Percentiles rank a stretch among this genome's conserved stretches.
Evolutionary conservation across 2,329 filamentous ascomycete genomes (phyloP).

Genomic region (Aspergillus awamori): DNA sequence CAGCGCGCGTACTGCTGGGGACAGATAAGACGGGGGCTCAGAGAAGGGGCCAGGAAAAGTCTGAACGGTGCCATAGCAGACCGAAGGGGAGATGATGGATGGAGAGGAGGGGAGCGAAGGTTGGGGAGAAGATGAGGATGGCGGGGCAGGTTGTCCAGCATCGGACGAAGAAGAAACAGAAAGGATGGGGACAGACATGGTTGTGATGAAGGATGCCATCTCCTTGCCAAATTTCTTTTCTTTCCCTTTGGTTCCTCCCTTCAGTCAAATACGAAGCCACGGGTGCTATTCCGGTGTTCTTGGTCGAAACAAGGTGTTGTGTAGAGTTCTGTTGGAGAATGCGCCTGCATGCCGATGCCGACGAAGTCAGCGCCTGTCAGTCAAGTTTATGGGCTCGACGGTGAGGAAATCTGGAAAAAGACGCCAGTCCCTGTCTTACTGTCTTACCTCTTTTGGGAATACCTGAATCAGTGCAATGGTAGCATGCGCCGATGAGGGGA

Average conservation of each 20-base stretch:
- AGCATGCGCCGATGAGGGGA: not conserved
- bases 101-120: slow-evolving; percentile 24
- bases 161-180: slow-evolving; percentile 37
- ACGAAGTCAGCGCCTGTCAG: slow-evolving; percentile 8
- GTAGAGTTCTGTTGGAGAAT: slow-evolving; percentile 9
- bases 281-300: not conserved
- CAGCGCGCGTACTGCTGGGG: slow-evolving; percentile 38
- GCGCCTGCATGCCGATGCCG: slow-evolving; percentile 14
- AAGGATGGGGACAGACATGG: slow-evolving; percentile 66
- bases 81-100: slow-evolving; percentile 31
- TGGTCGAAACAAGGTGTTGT: not conserved
- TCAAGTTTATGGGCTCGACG: not conserved
- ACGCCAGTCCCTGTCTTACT: not conserved
- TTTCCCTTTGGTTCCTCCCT: not conserved
- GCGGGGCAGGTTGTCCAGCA: slow-evolving; percentile 25
- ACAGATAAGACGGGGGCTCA: slow-evolving; percentile 41
- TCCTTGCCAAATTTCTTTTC: slow-evolving; percentile 9
- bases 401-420: not conserved
- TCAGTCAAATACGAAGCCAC: slow-evolving; percentile 3
- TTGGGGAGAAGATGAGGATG: slow-evolving; percentile 21
- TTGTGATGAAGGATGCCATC: slow-evolving; percentile 80
- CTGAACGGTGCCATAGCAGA: slow-evolving; percentile 36
- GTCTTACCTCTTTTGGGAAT: not conserved
- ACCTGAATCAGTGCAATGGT: not conserved
- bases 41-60: slow-evolving; percentile 31